Evolutionary conservation across 176 grass and related monocot species (phyloP).

Genomic region (Echinochloa phyllopogon): DNA sequence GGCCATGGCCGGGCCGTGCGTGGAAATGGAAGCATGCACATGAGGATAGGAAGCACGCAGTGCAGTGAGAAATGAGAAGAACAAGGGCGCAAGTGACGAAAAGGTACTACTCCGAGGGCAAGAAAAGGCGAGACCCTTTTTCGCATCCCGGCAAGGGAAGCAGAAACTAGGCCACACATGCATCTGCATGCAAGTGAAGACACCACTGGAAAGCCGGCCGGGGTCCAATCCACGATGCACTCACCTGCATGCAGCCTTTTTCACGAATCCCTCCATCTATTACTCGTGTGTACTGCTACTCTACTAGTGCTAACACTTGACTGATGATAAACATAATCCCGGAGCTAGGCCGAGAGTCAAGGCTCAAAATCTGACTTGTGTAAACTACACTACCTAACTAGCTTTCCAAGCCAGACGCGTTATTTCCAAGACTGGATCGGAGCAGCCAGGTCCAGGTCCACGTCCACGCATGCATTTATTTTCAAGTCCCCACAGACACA

Average conservation of each 20-base stretch:
- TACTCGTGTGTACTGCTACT: too few relatives aligned
- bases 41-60: not conserved
- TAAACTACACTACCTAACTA: too few relatives aligned
- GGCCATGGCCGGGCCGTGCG: not conserved
- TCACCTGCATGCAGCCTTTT: not conserved
- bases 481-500: too few relatives aligned
- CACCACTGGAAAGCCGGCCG: conserved; percentile 21
- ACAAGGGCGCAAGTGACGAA: too few relatives aligned
- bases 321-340: too few relatives aligned
- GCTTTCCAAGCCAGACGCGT: too few relatives aligned
- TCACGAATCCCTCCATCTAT: not conserved
- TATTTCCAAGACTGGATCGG: too few relatives aligned
- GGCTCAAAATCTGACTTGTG: too few relatives aligned
- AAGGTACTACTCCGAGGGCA: not conserved
- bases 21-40: not conserved
- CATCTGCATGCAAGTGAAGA: conserved; percentile 1
- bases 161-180: not conserved
- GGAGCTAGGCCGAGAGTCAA: too few relatives aligned
- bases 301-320: too few relatives aligned
- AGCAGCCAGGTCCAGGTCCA: too few relatives aligned
- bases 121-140: conserved; percentile 35
- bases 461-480: not conserved
- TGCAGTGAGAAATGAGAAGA: not conserved
- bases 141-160: not conserved
- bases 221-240: conserved; percentile 26